Evolutionary conservation across 1,139 yeast genomes (phyloP).

Genomic region (Debaryomyces robertsiae): DNA sequence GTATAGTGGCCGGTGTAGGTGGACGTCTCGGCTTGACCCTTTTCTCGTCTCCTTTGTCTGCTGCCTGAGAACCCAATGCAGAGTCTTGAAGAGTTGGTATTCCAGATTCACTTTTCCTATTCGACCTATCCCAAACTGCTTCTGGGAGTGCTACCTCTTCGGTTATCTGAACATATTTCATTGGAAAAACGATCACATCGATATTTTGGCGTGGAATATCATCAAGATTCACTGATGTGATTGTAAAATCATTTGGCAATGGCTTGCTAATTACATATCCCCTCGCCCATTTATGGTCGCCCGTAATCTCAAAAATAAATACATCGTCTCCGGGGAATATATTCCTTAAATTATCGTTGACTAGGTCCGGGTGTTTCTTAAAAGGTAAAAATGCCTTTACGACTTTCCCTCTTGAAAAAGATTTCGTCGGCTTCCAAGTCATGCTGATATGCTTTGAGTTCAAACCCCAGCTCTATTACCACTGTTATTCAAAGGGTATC

Average conservation of each 20-base stretch:
- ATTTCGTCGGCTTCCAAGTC: constrained; percentile 43
- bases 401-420: constrained; percentile 52
- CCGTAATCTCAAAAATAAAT: constrained; percentile 69
- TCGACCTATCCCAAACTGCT: constrained; percentile 33
- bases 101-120: constrained; percentile 32
- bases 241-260: constrained; percentile 67
- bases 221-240: constrained; percentile 61
- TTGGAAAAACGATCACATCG: constrained; percentile 62
- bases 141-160: constrained; percentile 35
- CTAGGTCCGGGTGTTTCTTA: constrained; percentile 48
- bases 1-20: constrained; percentile 12
- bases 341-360: constrained; percentile 48
- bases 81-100: constrained; percentile 51
- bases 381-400: constrained; percentile 64
- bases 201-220: constrained; percentile 59
- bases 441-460: constrained; percentile 12
- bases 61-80: constrained; percentile 37
- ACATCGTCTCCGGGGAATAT: constrained; percentile 82
- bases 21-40: constrained; percentile 13
- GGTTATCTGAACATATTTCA: constrained; percentile 47
- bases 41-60: constrained; percentile 6
- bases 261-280: constrained; percentile 70
- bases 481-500: too few relatives aligned
- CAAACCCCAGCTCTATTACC: too few relatives aligned
- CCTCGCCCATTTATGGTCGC: constrained; percentile 68